These are phyloP conservation scores for Parietaria judaica DNA, from an alignment of 306 rosid genomes.

Conservation along the genomic window DNA sequence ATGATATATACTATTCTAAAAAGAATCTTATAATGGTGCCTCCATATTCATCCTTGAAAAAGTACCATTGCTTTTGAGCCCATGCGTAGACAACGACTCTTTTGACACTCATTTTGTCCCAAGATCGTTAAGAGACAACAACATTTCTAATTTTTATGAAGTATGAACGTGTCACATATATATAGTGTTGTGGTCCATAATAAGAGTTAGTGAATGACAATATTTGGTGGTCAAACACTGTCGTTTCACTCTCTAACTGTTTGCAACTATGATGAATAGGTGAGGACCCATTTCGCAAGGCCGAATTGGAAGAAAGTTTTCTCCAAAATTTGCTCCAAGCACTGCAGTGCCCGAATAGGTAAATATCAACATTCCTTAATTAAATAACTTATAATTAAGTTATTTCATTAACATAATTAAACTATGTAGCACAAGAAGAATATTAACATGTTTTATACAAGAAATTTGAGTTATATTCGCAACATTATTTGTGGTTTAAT, in stretches of 20 bases:
- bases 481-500: too few relatives aligned
- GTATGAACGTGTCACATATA: neutral
- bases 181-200: conserved; percentile 9
- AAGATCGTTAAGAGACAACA: neutral
- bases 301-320: conserved; percentile 99
- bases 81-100: neutral
- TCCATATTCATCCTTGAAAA: neutral
- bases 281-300: conserved; percentile 97
- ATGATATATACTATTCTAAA: neutral
- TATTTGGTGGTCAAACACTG: neutral
- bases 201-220: neutral
- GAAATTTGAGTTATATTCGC: too few relatives aligned
- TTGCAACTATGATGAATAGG: conserved; percentile 32
- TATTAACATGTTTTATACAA: too few relatives aligned
- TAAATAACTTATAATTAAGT: neutral
- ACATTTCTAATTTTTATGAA: too few relatives aligned
- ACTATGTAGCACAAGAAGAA: neutral
- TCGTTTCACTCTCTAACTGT: neutral
- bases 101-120: neutral
- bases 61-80: neutral
- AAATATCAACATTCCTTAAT: conserved; percentile 27
- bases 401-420: too few relatives aligned
- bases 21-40: neutral
- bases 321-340: conserved; percentile 84
- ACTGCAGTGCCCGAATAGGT: conserved; percentile 84